A percentile compares a stretch with the other conserved stretches of the same genome.
Evolutionary conservation across 2,329 filamentous ascomycete genomes (phyloP).

Genomic region (Ophiostoma tasmaniense): DNA sequence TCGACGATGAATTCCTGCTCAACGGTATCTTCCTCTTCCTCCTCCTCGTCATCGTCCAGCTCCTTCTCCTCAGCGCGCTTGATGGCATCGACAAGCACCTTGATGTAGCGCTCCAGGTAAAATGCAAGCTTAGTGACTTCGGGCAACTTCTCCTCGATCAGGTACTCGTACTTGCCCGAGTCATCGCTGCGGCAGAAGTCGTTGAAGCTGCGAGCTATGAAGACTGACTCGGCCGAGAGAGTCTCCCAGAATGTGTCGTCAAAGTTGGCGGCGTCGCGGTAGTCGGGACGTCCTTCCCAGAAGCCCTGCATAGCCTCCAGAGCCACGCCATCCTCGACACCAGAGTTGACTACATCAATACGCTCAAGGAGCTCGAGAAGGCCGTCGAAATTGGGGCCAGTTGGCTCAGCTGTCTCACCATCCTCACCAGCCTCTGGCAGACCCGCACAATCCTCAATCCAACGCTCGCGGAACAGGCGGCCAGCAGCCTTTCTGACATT

Average conservation of each 20-base stretch:
- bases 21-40: conserved; percentile 73
- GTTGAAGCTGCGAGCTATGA: conserved; percentile 87
- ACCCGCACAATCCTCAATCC: conserved; percentile 91
- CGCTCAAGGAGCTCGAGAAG: conserved; percentile 85
- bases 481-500: conserved; percentile 87
- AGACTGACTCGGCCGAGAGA: conserved; percentile 75
- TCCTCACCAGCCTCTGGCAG: conserved; percentile 48
- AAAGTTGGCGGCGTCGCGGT: conserved; percentile 63
- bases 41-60: conserved; percentile 52
- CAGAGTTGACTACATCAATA: conserved; percentile 86
- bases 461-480: conserved; percentile 84
- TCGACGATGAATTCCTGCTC: conserved; percentile 95
- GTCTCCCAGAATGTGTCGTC: conserved; percentile 73
- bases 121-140: conserved; percentile 88
- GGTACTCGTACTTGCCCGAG: conserved; percentile 62
- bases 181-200: conserved; percentile 75
- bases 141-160: conserved; percentile 87
- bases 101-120: conserved; percentile 73
- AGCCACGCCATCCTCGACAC: conserved; percentile 80
- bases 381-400: conserved; percentile 66
- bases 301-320: conserved; percentile 93
- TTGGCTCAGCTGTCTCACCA: conserved; percentile 46
- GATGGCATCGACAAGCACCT: conserved; percentile 56
- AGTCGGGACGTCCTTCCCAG: conserved; percentile 86
- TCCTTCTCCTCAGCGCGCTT: conserved; percentile 46